Percentiles rank a stretch among this genome's conserved stretches.
Conservation (phyloP, 192 early-diverging fungal genomes). For the Backusella westeae region DNA sequence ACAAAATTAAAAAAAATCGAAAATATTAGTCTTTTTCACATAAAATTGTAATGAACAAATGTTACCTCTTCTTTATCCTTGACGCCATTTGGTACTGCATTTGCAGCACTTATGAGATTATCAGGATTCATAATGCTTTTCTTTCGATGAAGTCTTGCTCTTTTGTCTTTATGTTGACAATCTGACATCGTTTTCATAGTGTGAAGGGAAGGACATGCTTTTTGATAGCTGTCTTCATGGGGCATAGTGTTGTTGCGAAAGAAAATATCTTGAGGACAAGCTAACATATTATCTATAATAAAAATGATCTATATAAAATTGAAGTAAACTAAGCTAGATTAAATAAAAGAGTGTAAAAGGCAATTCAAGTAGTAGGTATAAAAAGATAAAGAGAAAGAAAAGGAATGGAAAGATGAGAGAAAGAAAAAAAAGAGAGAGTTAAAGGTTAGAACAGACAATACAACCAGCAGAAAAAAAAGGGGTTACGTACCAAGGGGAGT, state of each 20-base stretch:
- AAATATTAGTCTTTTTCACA: not conserved
- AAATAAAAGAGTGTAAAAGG: not conserved
- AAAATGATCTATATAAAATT: not conserved
- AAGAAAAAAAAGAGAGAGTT: not conserved
- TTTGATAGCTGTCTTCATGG: not conserved
- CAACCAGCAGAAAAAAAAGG: not conserved
- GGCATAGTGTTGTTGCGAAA: conserved; percentile 18
- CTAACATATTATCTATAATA: conserved; percentile 22
- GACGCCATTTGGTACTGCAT: not conserved
- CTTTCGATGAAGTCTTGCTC: conserved; percentile 11
- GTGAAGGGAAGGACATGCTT: not conserved
- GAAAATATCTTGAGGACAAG: conserved; percentile 34
- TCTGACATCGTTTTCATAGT: not conserved
- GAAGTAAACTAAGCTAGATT: not conserved
- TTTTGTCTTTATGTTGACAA: conserved; percentile 11
- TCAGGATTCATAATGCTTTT: not conserved
- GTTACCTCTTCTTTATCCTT: conserved; percentile 29
- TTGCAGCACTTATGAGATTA: not conserved
- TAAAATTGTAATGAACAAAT: not conserved
- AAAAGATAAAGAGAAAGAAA: conserved; percentile 12
- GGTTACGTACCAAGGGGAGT: conserved; percentile 5
- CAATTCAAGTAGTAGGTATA: not conserved
- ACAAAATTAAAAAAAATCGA: not conserved
- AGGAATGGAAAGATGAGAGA: conserved; percentile 1
- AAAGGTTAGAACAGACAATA: not conserved